Base-by-base conservation (phyloP, 192 early-diverging fungal species). In the Coemansia sp. region DNA sequence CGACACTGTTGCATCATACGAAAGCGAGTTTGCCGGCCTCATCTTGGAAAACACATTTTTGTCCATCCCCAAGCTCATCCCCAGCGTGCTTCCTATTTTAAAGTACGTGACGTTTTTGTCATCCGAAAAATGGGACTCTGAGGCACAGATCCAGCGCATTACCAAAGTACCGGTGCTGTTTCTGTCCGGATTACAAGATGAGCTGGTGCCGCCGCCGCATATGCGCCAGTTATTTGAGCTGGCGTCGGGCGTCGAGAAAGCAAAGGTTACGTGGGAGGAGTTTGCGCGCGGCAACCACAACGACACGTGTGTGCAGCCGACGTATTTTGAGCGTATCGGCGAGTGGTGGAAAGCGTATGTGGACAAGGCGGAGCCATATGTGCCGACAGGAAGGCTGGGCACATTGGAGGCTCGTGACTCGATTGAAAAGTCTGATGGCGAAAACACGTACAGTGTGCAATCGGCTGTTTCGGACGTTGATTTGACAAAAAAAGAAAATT, bases 41-140 rank as follows among this genome's bases (percentile, higher is more conserved):
- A 88, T 98, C 42, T 69, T 98, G 25, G 96, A 98, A 72, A 98
- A 98, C 83, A 97, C 95, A 0, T 98, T 98, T 74, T 64, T 92
- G 52, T 92, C 87, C 21, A 69, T 98, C 66, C 92, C 89, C 38
- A 90, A 91, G 72, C 71, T 98, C 25, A 91, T 98, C 53, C 96
- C 94, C 26, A 76, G 78, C 59, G 89, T 96, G 3, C 71, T 97
- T 47, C 94, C 94, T 0, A 69, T 87, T 34, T 72, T 94, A n/a
- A 81, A 74, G 49, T 77, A 86, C 37, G 68, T 94, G 11, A 78
- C 88, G 1, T 95, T 91, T 64, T 75, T 97, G 20, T 90, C 89
- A 66, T 91, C 91, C 73, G 93, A 98, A 68, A 85, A 89, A 49
- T 98, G 96, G 96, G 75, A 86, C 57, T 93, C 93, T 12, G 90